Base-by-base conservation (phyloP, 164 flowering plant species). In the Houttuynia cordata region DNA sequence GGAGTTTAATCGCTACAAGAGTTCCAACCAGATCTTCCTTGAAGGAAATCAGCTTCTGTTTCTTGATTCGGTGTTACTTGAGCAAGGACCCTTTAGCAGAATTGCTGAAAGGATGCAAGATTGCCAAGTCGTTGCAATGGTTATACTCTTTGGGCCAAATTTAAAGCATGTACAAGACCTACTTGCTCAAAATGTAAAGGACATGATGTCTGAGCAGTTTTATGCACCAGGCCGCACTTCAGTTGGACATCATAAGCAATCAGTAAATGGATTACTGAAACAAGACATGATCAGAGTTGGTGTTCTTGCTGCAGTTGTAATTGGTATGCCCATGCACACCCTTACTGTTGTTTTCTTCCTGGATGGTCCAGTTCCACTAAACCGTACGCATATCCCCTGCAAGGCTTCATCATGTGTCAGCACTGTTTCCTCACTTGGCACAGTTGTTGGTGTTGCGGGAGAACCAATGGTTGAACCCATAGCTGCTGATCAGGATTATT, bases 51-150 rank as follows among this genome's bases (percentile, higher is more conserved):
- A 77, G 56, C n/a, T n/a, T n/a, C n/a, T n/a, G n/a, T n/a, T n/a
- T n/a, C n/a, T n/a, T n/a, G n/a, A n/a, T n/a, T n/a, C 98, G 98
- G 74, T 83, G 62, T 60, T 84, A 64, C 75, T 92, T 20, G 98
- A 92, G 74, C 69, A 67, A 62, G 85, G 79, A 63, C 60, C 75
- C 59, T 30, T 61, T 40, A 30, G 61, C 24, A 73, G 63, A 34
- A 71, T 87, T 34, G 68, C 77, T 56, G 87, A 83, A 51, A 80
- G 84, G 50, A 83, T 92, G 96, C 81, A 84, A 63, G 88, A 73
- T 52, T 89, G 90, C 76, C 91, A 84, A 77, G 96, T 84, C 34
- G 71, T 82, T 58, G 99, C 92, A 56, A 93, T 90, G 99, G 70
- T 93, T 54, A 72, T 93, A 59, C 71, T 93, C 51, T 57, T 83